Evolutionary conservation across 768 basidiomycete genomes (phyloP).

Genomic region (Tulasnella sp.): DNA sequence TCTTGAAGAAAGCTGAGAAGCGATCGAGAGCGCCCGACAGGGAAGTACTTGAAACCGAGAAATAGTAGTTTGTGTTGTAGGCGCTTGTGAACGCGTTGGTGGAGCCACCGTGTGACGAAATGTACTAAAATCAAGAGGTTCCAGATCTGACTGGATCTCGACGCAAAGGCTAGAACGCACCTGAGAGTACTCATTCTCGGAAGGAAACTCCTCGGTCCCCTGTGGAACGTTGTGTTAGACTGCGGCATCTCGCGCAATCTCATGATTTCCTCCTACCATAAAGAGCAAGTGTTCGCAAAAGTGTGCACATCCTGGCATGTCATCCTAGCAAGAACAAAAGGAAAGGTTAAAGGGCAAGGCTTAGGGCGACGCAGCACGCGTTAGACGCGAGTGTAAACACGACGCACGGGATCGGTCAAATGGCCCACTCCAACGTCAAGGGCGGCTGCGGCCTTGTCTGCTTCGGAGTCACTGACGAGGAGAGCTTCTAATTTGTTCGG

Average conservation of each 20-base stretch:
- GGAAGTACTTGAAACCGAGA: too few species aligned
- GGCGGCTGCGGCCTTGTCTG: slow-evolving; percentile 91
- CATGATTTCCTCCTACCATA: slow-evolving; percentile 51
- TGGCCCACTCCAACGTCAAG: slow-evolving; percentile 93
- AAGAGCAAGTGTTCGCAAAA: slow-evolving; percentile 95
- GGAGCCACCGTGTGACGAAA: slow-evolving; percentile 42
- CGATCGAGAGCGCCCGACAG: too few species aligned
- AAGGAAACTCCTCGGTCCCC: slow-evolving; percentile 75
- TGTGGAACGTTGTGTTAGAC: slow-evolving; percentile 25
- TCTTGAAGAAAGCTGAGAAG: slow-evolving; percentile 83
- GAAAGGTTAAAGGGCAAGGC: neutral
- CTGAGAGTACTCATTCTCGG: slow-evolving; percentile 90
- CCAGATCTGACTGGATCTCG: neutral
- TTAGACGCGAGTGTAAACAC: neutral
- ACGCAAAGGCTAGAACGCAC: slow-evolving; percentile 31
- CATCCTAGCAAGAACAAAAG: slow-evolving; percentile 43
- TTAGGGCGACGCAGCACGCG: neutral
- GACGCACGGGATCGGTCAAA: slow-evolving; percentile 75
- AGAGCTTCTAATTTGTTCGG: slow-evolving; percentile 82
- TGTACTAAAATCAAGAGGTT: slow-evolving; percentile 23
- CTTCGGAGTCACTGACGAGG: slow-evolving; percentile 67
- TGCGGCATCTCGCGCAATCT: neutral
- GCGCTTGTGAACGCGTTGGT: slow-evolving; percentile 93
- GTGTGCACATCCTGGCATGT: slow-evolving; percentile 87
- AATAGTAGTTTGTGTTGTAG: slow-evolving; percentile 87